Evolutionary conservation across 129 eudicot genomes (phyloP), one percentile per base, ranked within the genome.

Genomic region (Artemisia tridentata): DNA sequence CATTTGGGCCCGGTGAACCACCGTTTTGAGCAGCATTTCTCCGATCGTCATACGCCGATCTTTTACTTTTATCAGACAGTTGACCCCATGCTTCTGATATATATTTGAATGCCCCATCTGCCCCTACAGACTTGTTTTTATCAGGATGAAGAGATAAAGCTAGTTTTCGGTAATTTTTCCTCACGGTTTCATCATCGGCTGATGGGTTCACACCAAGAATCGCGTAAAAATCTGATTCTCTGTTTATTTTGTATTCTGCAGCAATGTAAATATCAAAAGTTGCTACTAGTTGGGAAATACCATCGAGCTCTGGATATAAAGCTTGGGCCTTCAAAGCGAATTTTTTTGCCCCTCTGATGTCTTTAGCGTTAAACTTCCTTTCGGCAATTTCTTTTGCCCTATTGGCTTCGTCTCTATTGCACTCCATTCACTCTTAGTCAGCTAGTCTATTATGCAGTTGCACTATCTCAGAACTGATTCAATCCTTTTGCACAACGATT

Each of bases 141-240:
- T 92, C 98, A 0, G 98, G 98, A 83, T 92, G 98, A 82, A 92
- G 89, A 74, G 69, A 72, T 49, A 92, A 88, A 46, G 95, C 96
- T 55, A 92, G 71, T 81, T 86, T 88, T 23, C 95, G 74, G 49
- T 74, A 92, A 63, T 81, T 85, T 78, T 89, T 89, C 62, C 83
- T 83, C 38, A 92, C 80, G 2, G 86, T 76, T 29, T 88, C 89
- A 38, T 88, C 96, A 83, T 92, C 91, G 29, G 93, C 96, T 43
- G 38, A 25, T 45, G 88, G 91, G 55, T 55, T 83, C 55, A 86
- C 89, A 45, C 89, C 98, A 68, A 92, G 98, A 59, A 88, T 81
- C 29, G 84, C 86, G 23, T 88, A 92, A 78, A 80, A 92, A 82
- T 92, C 91, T 14, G 87, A 72, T 67, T 88, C 95, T n/a, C 91